These are phyloP conservation scores for Musa schizocarpa DNA, from an alignment of 176 grass and related monocot species.

Conservation along the genomic window DNA sequence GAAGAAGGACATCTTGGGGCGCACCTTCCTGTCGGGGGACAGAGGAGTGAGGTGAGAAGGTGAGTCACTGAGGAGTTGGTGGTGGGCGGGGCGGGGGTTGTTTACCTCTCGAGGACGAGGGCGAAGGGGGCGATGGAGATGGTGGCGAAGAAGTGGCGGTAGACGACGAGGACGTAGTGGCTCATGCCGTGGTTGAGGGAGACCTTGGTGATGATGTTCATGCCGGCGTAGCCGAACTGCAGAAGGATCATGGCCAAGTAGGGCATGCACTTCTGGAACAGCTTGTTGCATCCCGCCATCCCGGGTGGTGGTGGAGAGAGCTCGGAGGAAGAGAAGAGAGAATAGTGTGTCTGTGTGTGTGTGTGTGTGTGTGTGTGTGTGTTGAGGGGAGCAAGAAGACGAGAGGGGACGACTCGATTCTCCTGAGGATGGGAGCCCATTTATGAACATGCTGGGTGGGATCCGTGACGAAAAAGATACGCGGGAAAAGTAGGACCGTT, in stretches of 20 bases:
- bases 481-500: neutral
- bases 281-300: conserved; percentile 20
- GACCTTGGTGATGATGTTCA: conserved; percentile 95
- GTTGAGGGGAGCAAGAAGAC: neutral
- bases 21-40: conserved; percentile 35
- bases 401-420: neutral
- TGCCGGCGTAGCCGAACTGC: conserved; percentile 86
- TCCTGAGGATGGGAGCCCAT: too few relatives aligned
- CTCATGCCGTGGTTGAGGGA: conserved; percentile 89
- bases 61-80: neutral
- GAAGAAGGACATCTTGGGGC: conserved; percentile 44
- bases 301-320: neutral
- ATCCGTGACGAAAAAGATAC: too few relatives aligned
- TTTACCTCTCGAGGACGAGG: conserved; percentile 48
- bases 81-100: neutral
- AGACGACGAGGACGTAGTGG: conserved; percentile 91
- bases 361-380: too few relatives aligned
- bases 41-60: too few relatives aligned
- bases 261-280: conserved; percentile 68
- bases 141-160: conserved; percentile 76
- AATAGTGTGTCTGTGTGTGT: too few relatives aligned
- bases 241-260: conserved; percentile 92
- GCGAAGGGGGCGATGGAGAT: conserved; percentile 87
- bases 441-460: too few relatives aligned
- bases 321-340: neutral